Conservation (phyloP, 208 protist genomes). For the Spongospora subterranea region DNA sequence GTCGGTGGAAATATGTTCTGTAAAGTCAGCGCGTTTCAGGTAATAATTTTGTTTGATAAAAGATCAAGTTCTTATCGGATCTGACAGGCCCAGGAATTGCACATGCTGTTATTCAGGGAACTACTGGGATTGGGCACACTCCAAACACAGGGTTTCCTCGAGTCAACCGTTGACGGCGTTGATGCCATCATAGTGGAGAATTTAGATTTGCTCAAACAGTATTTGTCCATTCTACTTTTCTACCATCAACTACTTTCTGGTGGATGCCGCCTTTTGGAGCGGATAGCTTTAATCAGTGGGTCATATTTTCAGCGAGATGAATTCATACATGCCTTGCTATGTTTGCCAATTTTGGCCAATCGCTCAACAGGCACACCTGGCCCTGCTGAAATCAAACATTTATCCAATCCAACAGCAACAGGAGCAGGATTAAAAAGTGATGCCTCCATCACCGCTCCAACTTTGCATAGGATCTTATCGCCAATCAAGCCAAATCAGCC, state of each 20-base stretch:
- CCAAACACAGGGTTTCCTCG: neutral
- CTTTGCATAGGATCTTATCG: neutral
- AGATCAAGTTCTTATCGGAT: neutral
- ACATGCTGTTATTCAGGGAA: neutral
- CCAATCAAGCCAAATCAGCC: neutral
- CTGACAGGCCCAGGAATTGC: neutral
- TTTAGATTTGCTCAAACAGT: neutral
- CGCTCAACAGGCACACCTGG: neutral
- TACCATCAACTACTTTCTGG: neutral
- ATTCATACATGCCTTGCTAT: neutral
- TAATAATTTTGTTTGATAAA: neutral
- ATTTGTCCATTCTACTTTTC: neutral
- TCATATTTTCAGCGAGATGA: neutral
- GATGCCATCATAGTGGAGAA: neutral
- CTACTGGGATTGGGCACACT: neutral
- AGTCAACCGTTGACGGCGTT: neutral
- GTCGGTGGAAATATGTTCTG: neutral
- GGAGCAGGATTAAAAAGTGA: neutral
- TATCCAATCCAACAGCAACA: neutral
- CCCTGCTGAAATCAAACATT: neutral
- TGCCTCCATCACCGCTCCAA: neutral
- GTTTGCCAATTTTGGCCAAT: neutral
- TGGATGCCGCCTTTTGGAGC: neutral
- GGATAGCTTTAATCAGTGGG: neutral
- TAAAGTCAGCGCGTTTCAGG: neutral